Evolutionary conservation across 2,329 filamentous ascomycete genomes (phyloP).

Genomic region (Scytalidium lignicola): DNA sequence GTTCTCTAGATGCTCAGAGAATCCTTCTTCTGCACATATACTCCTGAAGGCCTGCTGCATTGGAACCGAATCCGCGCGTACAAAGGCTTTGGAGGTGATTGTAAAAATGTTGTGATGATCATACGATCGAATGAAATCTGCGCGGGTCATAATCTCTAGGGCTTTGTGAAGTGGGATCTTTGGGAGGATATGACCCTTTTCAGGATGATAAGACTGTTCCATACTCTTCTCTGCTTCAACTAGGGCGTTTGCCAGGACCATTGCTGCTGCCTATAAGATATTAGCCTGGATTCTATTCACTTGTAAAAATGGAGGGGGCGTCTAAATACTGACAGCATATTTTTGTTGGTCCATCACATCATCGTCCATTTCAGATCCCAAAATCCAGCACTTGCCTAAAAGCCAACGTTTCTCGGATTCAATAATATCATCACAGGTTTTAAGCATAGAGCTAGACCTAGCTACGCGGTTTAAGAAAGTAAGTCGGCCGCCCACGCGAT

Average conservation of each 20-base stretch:
- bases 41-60: constrained; percentile 91
- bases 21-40: constrained; percentile 72
- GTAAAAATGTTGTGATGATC: constrained; percentile 94
- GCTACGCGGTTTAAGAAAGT: constrained; percentile 87
- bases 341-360: constrained; percentile 99
- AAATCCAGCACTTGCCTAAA: constrained; percentile 72
- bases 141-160: constrained; percentile 89
- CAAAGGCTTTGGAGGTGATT: constrained; percentile 80
- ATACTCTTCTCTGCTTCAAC: constrained; percentile 73
- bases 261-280: constrained; percentile 66
- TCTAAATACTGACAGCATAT: constrained; percentile 63
- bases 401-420: constrained; percentile 73
- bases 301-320: neutral
- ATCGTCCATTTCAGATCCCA: constrained; percentile 79
- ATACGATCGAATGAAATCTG: constrained; percentile 89
- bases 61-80: constrained; percentile 88
- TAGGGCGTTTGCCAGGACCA: constrained; percentile 86
- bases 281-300: constrained; percentile 2
- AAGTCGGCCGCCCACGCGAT: constrained; percentile 79
- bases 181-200: constrained; percentile 70
- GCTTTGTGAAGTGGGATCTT: constrained; percentile 76
- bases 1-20: constrained; percentile 74
- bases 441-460: constrained; percentile 76
- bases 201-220: constrained; percentile 53
- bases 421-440: constrained; percentile 69